Base-by-base conservation (phyloP, 2,329 filamentous ascomycete genomes). In the Paraphaeosphaeria sporulosa region DNA sequence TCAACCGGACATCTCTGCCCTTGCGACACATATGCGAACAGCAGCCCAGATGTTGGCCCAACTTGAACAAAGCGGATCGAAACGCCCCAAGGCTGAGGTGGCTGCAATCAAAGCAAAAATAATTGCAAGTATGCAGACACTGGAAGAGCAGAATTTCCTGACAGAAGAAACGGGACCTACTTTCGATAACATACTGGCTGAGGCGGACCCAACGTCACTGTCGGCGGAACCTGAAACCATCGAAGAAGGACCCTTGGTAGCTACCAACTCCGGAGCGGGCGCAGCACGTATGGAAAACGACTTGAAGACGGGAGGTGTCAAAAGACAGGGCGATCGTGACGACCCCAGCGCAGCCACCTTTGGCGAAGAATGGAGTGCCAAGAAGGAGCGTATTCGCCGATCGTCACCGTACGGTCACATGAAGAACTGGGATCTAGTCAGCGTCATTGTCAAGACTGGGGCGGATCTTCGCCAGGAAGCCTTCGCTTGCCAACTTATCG, bases 241-340 rank as follows among this genome's bases (percentile, higher is more conserved):
- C 3, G 86, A 89, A 49, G 84, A 86, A 17, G 86, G 85, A 15
- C 77, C 79, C 21, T 80, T 81, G 3, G 77, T 83, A 2, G 69
- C 80, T 1, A 83, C 89, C 60, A 91, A 91, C 67, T 84, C 88
- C 15, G 90, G 87, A 59, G 91, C 91, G 10, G 92, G 92, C 59
- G 88, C 90, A 55, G 92, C 91, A 57, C 86, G 92, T 59, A 95
- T 95, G 92, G 92, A 95, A 75, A 95, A 95, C 73, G 92, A 95
- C 74, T 86, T 93, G 76, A 94, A 93, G 81, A 95, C 92, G 15
- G 92, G 91, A 64, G 92, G 92, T 57, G 88, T 95, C 15, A 90
- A 91, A 72, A 87, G 90, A 55, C 90, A 91, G 72, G 91, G 91
- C 36, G 92, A 95, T 75, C 88, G 92, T 40, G 92, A 95, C 71